Evolutionary conservation across 306 rosid species (phyloP), one percentile per base, ranked within the genome.

Genomic region (Quercus suber): DNA sequence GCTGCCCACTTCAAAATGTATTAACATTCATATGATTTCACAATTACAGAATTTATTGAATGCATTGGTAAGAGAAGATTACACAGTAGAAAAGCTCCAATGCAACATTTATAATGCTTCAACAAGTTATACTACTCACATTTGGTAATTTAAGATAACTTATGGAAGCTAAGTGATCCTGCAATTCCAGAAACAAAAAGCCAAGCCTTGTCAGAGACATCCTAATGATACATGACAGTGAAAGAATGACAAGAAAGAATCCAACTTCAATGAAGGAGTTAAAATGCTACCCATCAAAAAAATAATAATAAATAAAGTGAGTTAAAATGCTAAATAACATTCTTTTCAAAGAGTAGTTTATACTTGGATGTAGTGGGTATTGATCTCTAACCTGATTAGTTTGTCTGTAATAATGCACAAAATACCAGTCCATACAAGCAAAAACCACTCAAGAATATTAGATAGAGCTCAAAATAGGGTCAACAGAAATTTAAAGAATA

Each of bases 111-210:
- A 67, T 6, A 60, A 58, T 58, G 81, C 9, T 76, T 74, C 51
- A 78, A 43, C 68, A 21, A n/a, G 53, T 53, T 81, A 69, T 73
- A 59, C 59, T 11, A 85, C 99, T 89, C 87, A 95, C 98, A 80
- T 89, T 89, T 43, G 97, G 99, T 83, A 95, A 75, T 85, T 95
- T 95, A 71, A 95, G 88, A 84, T 86, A 93, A 59, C 98, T 97
- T 67, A 92, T 88, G 25, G 98, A 97, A 84, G 99, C 99, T 79
- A 95, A 83, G 81, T 88, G 92, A 79, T 81, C 86, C 99, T 95
- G 94, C 86, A 85, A 70, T 69, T 75, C 81, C 84, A 83, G 8
- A 76, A 75, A 84, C 77, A 60, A 76, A 63, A 75, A 0, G 57
- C 15, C 55, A 69, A 55, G 27, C 75, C 27, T 75, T 28, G 78